Percentiles rank a stretch among this genome's conserved stretches.
phyloP scores from a whole-genome alignment of 2,329 filamentous ascomycete species.

The Fusarium fracticaudum region DNA sequence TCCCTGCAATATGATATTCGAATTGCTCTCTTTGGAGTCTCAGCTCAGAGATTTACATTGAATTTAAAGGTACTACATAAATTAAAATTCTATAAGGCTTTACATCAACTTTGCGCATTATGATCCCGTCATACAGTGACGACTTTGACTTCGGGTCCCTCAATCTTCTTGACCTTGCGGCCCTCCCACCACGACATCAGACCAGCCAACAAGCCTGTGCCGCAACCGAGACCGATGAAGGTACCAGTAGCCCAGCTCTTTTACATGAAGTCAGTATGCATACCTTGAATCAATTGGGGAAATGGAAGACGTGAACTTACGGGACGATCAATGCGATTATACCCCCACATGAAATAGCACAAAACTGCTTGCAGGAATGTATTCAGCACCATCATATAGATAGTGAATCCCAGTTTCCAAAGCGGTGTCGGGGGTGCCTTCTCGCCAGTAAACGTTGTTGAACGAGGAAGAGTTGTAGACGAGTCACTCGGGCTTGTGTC shows the following conservation, averaged over 20 bases:
- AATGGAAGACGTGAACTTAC: background rate
- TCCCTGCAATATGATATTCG: background rate
- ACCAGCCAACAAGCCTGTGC: background rate
- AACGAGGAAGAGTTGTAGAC: background rate
- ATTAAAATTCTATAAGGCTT: background rate
- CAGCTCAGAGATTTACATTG: background rate
- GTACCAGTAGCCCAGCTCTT: background rate
- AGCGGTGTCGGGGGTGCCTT: background rate
- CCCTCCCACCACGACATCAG: constrained; percentile 3
- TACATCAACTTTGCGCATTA: background rate
- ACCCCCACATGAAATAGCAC: background rate
- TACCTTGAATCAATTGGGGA: too few species aligned
- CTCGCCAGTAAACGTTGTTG: background rate
- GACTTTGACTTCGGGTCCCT: background rate
- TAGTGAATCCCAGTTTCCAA: background rate
- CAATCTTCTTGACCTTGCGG: background rate
- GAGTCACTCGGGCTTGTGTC: background rate
- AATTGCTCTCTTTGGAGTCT: background rate
- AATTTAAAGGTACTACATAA: background rate
- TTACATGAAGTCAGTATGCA: background rate
- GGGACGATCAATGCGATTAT: background rate
- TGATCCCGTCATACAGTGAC: background rate
- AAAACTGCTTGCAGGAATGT: background rate
- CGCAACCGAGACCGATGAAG: background rate
- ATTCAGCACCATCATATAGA: background rate